Evolutionary conservation across 495 filamentous ascomycete species (phyloP).

Genomic region (Trichoderma asperelloides): DNA sequence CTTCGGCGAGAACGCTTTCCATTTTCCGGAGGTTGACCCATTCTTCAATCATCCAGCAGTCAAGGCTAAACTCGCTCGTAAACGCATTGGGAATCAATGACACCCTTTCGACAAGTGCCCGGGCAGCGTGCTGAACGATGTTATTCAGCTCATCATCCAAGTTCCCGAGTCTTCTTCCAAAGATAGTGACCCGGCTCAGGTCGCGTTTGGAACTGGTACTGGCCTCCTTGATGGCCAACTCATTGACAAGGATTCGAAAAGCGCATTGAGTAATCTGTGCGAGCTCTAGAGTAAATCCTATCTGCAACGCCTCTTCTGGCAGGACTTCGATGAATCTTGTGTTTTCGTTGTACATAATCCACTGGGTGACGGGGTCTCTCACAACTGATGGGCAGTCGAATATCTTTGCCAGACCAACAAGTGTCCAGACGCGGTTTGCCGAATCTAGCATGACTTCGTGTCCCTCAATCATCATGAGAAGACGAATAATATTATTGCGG

Average conservation of each 20-base stretch:
- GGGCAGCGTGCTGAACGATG: conserved; percentile 21
- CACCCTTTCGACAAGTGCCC: conserved; percentile 18
- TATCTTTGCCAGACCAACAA: conserved; percentile 49
- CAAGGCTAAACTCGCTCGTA: conserved; percentile 11
- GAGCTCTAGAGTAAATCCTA: conserved; percentile 29
- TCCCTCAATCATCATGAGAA: conserved; percentile 45
- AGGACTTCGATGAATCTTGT: conserved; percentile 36
- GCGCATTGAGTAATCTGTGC: conserved; percentile 25
- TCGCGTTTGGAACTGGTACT: not conserved
- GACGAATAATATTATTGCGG: conserved; percentile 48
- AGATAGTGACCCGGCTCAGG: conserved; percentile 12
- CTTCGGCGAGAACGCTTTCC: conserved; percentile 2
- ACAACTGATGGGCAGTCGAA: conserved; percentile 40
- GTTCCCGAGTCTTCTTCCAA: conserved; percentile 18
- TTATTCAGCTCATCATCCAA: conserved; percentile 23
- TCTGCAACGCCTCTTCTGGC: conserved; percentile 34
- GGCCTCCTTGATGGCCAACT: conserved; percentile 24
- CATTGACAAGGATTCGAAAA: conserved; percentile 36
- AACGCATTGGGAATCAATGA: conserved; percentile 10
- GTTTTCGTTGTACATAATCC: conserved; percentile 34
- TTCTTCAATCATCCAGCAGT: conserved; percentile 12
- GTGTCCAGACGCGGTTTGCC: conserved; percentile 55
- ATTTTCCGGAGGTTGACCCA: conserved; percentile 13
- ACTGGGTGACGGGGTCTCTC: conserved; percentile 21
- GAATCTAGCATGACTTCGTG: conserved; percentile 47